phyloP scores from a whole-genome alignment of 768 basidiomycete species.

The Punctularia strigosozonata region DNA sequence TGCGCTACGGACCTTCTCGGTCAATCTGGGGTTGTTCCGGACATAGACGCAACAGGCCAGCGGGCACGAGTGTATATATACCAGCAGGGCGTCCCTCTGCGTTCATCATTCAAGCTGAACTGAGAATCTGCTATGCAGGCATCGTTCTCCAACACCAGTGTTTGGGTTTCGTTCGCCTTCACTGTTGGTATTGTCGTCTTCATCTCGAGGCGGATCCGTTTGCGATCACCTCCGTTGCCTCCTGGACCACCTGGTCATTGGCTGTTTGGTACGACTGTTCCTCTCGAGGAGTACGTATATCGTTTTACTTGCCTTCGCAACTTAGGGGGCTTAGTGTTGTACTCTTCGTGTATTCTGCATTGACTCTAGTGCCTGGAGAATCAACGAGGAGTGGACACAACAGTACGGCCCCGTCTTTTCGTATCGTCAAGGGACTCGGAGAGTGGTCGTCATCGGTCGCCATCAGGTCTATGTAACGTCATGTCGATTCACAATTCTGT shows the following conservation, averaged over 20 bases:
- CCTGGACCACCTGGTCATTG: conserved; percentile 5
- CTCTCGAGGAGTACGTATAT: too few species aligned
- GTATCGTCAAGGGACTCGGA: conserved; percentile 34
- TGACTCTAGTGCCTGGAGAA: neutral
- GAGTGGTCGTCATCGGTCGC: conserved; percentile 34
- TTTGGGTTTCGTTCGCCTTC: too few species aligned
- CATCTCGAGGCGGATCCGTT: too few species aligned
- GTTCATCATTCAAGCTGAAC: too few species aligned
- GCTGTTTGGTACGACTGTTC: conserved; percentile 2
- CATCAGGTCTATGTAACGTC: conserved; percentile 7
- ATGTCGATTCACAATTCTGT: neutral
- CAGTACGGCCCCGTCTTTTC: conserved; percentile 52
- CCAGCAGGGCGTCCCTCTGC: too few species aligned
- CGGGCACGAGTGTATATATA: too few species aligned
- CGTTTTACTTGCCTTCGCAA: neutral
- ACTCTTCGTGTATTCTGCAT: neutral
- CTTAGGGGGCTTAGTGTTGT: neutral
- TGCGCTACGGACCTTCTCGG: too few species aligned
- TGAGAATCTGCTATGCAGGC: too few species aligned
- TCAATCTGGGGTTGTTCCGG: too few species aligned
- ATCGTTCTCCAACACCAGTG: too few species aligned
- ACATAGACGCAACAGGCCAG: too few species aligned
- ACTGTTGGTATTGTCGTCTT: too few species aligned
- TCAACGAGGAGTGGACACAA: conserved; percentile 40
- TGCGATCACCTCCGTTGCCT: conserved; percentile 2